phyloP scores from a whole-genome alignment of 2,329 filamentous ascomycete genomes.

The Penicillium vulpinum region DNA sequence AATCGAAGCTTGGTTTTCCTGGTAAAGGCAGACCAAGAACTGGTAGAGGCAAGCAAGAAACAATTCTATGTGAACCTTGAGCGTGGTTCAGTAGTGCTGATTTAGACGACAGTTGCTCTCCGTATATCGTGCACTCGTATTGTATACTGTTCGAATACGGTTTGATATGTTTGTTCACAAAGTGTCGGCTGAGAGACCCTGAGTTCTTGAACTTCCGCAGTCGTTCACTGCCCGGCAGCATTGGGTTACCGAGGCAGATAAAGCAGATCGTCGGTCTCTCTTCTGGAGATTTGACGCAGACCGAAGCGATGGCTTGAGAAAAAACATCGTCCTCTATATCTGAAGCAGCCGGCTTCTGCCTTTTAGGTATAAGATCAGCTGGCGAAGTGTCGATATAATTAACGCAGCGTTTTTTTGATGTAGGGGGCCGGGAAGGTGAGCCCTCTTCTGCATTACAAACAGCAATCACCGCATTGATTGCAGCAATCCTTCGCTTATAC shows the following conservation, averaged over 20 bases:
- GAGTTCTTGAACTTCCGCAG: constrained; percentile 16
- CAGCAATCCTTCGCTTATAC: constrained; percentile 24
- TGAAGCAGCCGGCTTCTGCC: constrained; percentile 6
- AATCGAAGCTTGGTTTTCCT: too few relatives aligned
- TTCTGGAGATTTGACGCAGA: constrained; percentile 18
- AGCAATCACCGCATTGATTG: constrained; percentile 28
- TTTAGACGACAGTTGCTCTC: too few relatives aligned
- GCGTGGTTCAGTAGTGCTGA: too few relatives aligned
- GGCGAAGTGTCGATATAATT: too few relatives aligned
- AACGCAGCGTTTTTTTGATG: constrained; percentile 15
- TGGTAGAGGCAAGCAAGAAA: too few relatives aligned
- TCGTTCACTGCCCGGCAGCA: constrained; percentile 14
- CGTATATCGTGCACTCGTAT: too few relatives aligned
- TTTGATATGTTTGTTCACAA: constrained; percentile 23
- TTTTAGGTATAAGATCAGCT: too few relatives aligned
- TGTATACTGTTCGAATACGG: too few relatives aligned
- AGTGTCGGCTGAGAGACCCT: constrained; percentile 26
- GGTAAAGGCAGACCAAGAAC: too few relatives aligned
- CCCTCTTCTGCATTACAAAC: constrained; percentile 31
- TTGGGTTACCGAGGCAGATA: constrained; percentile 20
- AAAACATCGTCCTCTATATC: constrained; percentile 10
- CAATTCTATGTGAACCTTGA: too few relatives aligned
- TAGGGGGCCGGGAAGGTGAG: constrained; percentile 15
- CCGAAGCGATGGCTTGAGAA: constrained; percentile 16
- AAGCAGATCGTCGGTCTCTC: constrained; percentile 24